phyloP scores from a whole-genome alignment of 1,284 basidiomycete genomes.

The Leccinum glutinopallens region DNA sequence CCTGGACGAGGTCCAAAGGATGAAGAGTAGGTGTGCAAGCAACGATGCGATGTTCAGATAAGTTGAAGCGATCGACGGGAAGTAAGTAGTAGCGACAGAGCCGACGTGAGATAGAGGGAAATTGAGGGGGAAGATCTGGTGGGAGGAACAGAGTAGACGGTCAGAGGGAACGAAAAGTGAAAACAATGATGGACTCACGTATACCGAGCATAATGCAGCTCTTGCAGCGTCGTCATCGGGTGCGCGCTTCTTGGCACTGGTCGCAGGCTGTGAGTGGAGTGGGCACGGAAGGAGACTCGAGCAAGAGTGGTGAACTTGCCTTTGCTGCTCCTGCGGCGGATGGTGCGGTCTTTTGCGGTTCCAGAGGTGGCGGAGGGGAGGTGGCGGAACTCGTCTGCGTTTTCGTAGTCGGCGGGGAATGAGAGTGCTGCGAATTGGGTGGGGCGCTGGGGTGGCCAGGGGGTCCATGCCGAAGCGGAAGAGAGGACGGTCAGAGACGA shows the following conservation, averaged over 20 bases:
- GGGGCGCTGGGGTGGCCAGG: constrained; percentile 29
- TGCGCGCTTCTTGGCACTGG: constrained; percentile 60
- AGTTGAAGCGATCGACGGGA: background rate
- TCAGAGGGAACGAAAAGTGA: constrained; percentile 15
- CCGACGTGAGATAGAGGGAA: background rate
- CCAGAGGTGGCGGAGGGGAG: constrained; percentile 30
- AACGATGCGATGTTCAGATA: background rate
- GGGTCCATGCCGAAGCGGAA: constrained; percentile 36
- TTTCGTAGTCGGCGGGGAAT: constrained; percentile 55
- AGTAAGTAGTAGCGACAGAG: background rate
- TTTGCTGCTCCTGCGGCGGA: constrained; percentile 71
- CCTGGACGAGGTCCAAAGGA: background rate
- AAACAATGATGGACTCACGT: constrained; percentile 45
- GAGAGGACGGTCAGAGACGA: constrained; percentile 5
- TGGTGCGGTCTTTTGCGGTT: constrained; percentile 18
- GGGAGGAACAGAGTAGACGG: background rate
- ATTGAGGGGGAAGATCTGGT: background rate
- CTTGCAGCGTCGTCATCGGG: constrained; percentile 44
- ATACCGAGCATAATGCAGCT: constrained; percentile 73
- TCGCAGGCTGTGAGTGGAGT: constrained; percentile 48
- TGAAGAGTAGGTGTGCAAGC: background rate
- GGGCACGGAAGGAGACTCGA: background rate
- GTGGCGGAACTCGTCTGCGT: constrained; percentile 48
- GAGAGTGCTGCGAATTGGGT: constrained; percentile 38
- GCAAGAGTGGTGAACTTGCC: constrained; percentile 39